Evolutionary conservation across 192 early-diverging fungal species (phyloP), one percentile per base, ranked within the genome.

Genomic region (Entrophospora sp.): DNA sequence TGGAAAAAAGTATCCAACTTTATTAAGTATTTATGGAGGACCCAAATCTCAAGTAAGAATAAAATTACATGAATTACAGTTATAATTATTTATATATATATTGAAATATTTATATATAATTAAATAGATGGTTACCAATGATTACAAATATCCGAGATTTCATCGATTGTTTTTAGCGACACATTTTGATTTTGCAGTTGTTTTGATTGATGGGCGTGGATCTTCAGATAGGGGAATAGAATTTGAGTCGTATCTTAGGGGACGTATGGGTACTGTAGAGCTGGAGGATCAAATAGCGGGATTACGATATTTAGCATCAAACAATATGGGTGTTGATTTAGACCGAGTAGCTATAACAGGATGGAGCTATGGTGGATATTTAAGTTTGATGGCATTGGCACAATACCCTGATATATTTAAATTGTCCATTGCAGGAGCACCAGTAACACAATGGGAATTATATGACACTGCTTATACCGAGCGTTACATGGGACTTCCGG

Each of bases 331-430:
- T 0, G 69, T 90, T 27, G 88, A 90, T 74, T 63, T 77, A 18
- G 61, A 76, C 6, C 72, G 85, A 14, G 59, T 90, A 6, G 85
- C 84, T 6, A 80, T 90, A 30, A 81, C 84, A 48, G 88, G 88
- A 1, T 90, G 88, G 88, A 81, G 78, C 32, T 90, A 87, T 72
- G 88, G 88, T 28, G 88, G 88, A 3, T 90, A 90, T 70, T 66
- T 90, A 14, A 76, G 82, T 22, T 49, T 90, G 25, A 83, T 87
- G 73, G 83, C 75, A 0, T 37, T 90, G 0, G 83, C 82, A 5
- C 78, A 80, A 30, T 75, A 82, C 57, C 79, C 85, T 2, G 42
- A 77, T 14, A 67, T 83, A 32, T 86, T 90, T 66, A 81, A 84
- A 56, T 66, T 87, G 25, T 76, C 79, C 13, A 77, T 86, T 62